phyloP scores from a whole-genome alignment of 1,139 yeast genomes.

The Scheffersomyces segobiensis region DNA sequence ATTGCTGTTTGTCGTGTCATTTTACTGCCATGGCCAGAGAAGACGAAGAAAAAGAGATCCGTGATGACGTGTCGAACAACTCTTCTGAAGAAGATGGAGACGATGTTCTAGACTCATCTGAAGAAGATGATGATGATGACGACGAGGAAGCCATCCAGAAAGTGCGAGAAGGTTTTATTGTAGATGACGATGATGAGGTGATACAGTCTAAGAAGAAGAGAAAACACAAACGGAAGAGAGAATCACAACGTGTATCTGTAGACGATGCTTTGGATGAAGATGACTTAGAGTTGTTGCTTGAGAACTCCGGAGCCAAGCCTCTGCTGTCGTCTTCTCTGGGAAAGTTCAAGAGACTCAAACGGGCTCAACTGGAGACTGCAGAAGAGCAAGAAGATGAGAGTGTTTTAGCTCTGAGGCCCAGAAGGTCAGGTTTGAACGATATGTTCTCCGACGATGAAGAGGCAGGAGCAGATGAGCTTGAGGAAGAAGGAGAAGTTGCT shows the following conservation, averaged over 20 bases:
- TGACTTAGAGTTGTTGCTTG: slow-evolving; percentile 87
- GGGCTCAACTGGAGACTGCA: slow-evolving; percentile 50
- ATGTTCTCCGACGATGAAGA: slow-evolving; percentile 87
- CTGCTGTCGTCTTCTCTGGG: slow-evolving; percentile 29
- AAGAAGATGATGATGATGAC: slow-evolving; percentile 73
- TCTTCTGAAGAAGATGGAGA: slow-evolving; percentile 39
- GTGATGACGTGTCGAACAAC: slow-evolving; percentile 29
- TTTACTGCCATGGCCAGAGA: slow-evolving; percentile 16
- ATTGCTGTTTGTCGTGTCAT: background rate
- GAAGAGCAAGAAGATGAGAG: slow-evolving; percentile 23
- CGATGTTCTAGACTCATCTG: slow-evolving; percentile 66
- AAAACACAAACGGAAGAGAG: slow-evolving; percentile 45
- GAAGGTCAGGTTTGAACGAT: slow-evolving; percentile 55
- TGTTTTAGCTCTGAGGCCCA: slow-evolving; percentile 7
- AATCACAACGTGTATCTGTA: slow-evolving; percentile 22
- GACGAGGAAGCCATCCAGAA: slow-evolving; percentile 74
- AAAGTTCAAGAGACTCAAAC: slow-evolving; percentile 78
- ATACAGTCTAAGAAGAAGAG: slow-evolving; percentile 28
- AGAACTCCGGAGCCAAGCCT: slow-evolving; percentile 75
- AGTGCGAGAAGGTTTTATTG: slow-evolving; percentile 90
- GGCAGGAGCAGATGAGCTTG: slow-evolving; percentile 42
- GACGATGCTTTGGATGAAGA: slow-evolving; percentile 88
- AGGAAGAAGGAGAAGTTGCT: slow-evolving; percentile 31
- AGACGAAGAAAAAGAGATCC: slow-evolving; percentile 40
- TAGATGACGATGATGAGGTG: slow-evolving; percentile 75